Evolutionary conservation across 2,329 filamentous ascomycete species (phyloP).

Genomic region (Sporothrix brunneoviolacea): DNA sequence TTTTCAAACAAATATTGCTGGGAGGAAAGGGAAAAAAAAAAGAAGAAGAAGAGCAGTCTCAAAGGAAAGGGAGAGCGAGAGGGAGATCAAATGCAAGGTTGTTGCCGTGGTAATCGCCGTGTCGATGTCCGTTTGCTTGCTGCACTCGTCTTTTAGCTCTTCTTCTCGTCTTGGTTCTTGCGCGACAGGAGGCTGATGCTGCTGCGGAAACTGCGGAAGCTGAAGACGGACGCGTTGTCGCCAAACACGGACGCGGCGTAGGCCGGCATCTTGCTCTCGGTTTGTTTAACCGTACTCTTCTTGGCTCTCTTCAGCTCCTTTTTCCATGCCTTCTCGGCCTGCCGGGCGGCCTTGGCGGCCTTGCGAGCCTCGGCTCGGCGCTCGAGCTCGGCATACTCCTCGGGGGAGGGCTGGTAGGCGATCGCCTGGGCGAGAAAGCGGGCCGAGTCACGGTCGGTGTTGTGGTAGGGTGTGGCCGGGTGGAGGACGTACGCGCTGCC

Average conservation of each 20-base stretch:
- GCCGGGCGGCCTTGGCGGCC: neutral
- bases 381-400: constrained; percentile 9
- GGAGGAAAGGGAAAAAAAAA: too few relatives aligned
- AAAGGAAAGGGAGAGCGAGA: too few relatives aligned
- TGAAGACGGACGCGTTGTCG: constrained; percentile 23
- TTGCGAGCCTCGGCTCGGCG: constrained; percentile 3
- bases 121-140: too few relatives aligned
- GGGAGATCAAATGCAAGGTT: too few relatives aligned
- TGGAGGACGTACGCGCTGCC: neutral
- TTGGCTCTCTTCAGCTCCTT: too few relatives aligned
- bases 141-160: neutral
- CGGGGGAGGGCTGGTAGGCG: constrained; percentile 3
- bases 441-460: constrained; percentile 3
- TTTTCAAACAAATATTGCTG: too few relatives aligned
- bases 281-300: too few relatives aligned
- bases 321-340: constrained; percentile 1
- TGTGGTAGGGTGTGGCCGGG: neutral
- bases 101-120: too few relatives aligned
- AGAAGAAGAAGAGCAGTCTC: too few relatives aligned
- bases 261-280: constrained; percentile 8
- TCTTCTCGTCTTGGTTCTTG: constrained; percentile 1
- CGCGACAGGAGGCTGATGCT: constrained; percentile 15
- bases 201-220: constrained; percentile 20
- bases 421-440: constrained; percentile 7
- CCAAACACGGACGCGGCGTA: constrained; percentile 4